Conservation (phyloP, 129 eudicot genomes). For the Flaveria bidentis region DNA sequence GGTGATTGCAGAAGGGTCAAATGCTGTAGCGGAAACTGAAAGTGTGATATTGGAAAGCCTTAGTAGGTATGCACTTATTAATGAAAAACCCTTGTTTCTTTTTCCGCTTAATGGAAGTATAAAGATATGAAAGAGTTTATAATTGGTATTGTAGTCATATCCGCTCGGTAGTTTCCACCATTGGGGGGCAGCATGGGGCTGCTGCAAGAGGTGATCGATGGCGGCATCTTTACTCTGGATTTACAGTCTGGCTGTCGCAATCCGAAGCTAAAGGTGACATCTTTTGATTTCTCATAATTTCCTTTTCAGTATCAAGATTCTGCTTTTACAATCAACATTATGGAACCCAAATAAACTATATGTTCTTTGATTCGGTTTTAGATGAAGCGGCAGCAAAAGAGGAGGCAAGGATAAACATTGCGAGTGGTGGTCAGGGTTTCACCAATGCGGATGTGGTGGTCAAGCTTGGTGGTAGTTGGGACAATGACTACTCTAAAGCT, state of each 20-base stretch:
- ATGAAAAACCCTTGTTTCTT: neutral
- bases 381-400: slow-evolving; percentile 89
- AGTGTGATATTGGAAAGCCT: slow-evolving; percentile 73
- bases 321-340: slow-evolving; percentile 9
- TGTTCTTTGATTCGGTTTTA: slow-evolving; percentile 31
- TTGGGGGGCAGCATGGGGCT: slow-evolving; percentile 85
- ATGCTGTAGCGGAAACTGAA: slow-evolving; percentile 79
- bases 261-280: slow-evolving; percentile 84
- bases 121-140: neutral
- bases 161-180: slow-evolving; percentile 85
- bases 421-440: slow-evolving; percentile 62
- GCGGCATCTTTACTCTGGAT: slow-evolving; percentile 92
- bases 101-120: neutral
- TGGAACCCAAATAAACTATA: neutral
- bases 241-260: slow-evolving; percentile 86
- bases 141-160: slow-evolving; percentile 59
- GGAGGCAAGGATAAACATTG: slow-evolving; percentile 62
- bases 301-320: neutral
- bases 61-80: slow-evolving; percentile 61
- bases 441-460: slow-evolving; percentile 94
- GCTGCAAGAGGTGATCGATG: slow-evolving; percentile 73
- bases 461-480: slow-evolving; percentile 87
- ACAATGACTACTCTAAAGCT: slow-evolving; percentile 63
- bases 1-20: slow-evolving; percentile 71
- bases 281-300: neutral